phyloP scores from a whole-genome alignment of 257 asterid species.

The Haberlea rhodopensis region DNA sequence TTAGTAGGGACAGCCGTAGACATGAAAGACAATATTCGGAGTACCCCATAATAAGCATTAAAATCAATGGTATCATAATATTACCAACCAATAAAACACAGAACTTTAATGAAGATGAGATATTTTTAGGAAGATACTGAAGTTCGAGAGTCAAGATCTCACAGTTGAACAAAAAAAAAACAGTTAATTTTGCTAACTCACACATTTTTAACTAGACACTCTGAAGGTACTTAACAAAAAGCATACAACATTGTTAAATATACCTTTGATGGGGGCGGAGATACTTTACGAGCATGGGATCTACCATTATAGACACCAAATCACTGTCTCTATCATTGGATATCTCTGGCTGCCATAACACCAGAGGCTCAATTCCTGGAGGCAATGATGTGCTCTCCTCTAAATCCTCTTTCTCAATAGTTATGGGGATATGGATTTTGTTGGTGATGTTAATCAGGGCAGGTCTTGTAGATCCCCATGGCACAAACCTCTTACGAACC shows the following conservation, averaged over 20 bases:
- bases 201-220: conserved; percentile 9
- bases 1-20: conserved; percentile 15
- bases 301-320: conserved; percentile 53
- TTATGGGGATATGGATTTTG: conserved; percentile 39
- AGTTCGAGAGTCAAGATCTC: conserved; percentile 16
- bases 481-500: conserved; percentile 92
- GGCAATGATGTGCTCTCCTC: conserved; percentile 63
- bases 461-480: conserved; percentile 91
- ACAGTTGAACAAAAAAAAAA: background rate
- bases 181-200: conserved; percentile 9
- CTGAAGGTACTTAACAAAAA: conserved; percentile 21
- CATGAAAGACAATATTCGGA: conserved; percentile 16
- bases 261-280: conserved; percentile 99
- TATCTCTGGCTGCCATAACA: conserved; percentile 85
- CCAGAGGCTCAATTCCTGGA: conserved; percentile 80
- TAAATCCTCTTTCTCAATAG: conserved; percentile 39
- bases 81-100: conserved; percentile 10
- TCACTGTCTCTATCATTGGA: conserved; percentile 35
- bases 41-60: conserved; percentile 21
- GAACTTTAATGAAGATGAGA: conserved; percentile 16
- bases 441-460: conserved; percentile 61
- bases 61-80: background rate
- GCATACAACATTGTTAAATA: background rate
- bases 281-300: conserved; percentile 80
- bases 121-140: conserved; percentile 13